These are phyloP conservation scores for Copromyces sp. DNA, from an alignment of 495 filamentous ascomycete species.

Conservation along the genomic window DNA sequence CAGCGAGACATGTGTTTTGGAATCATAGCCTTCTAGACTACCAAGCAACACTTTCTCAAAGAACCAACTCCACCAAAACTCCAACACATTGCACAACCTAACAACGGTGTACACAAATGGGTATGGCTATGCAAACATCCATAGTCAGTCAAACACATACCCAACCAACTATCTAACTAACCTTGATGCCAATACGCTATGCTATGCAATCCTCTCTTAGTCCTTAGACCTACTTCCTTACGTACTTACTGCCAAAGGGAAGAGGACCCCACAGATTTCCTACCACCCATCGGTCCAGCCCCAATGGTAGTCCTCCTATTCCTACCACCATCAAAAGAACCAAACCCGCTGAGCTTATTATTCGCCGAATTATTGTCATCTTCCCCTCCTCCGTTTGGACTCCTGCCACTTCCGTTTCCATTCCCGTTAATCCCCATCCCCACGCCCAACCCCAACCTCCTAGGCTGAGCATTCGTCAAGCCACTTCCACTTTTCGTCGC, in stretches of 20 bases:
- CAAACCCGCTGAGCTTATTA: not conserved
- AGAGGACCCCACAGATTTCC: not conserved
- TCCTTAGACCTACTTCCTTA: not conserved
- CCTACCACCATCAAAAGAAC: slow-evolving; percentile 16
- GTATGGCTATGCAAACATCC: not conserved
- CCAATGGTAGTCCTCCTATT: slow-evolving; percentile 27
- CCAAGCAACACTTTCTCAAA: too few relatives aligned
- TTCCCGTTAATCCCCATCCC: not conserved
- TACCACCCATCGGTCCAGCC: not conserved
- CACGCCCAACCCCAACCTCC: not conserved
- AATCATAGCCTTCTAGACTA: too few relatives aligned
- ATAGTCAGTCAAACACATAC: not conserved
- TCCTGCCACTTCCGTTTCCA: not conserved
- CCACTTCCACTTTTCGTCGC: slow-evolving; percentile 32
- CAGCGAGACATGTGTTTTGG: not conserved
- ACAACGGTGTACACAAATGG: not conserved
- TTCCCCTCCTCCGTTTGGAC: not conserved
- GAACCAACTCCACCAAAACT: not conserved
- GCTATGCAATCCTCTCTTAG: not conserved
- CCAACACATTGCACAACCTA: not conserved
- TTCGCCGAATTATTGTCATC: not conserved
- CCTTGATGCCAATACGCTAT: not conserved
- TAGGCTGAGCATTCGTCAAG: slow-evolving; percentile 11
- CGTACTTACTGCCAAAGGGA: not conserved
- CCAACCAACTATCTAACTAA: too few relatives aligned